Base-by-base conservation (phyloP, 148 eudicot genomes). In the Persicaria maculosa region DNA sequence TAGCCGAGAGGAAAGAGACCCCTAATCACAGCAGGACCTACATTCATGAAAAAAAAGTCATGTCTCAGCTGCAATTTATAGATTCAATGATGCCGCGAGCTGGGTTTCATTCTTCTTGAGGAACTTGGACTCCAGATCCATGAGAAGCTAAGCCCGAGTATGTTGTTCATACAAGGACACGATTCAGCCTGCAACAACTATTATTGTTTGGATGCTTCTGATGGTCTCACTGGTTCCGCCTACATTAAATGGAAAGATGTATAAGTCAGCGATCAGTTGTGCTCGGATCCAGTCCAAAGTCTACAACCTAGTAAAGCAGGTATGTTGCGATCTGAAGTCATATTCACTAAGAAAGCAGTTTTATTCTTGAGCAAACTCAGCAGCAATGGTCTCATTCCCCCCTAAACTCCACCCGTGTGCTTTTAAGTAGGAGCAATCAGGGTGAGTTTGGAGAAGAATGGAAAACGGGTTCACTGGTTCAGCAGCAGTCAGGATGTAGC, bases 121-220 rank as follows among this genome's bases (percentile, higher is more conserved):
- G 11, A 57, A 59, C 43, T 22, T 59, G 43, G 40, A 40, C 22
- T 59, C 67, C 43, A 12, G 19, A 59, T 20, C 43, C 44, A 57
- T 59, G 67, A 25, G 14, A 59, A 59, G 67, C 40, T 22, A 22
- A 22, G 67, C 67, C 43, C 67, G 4, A 59, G 43, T 59, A 59
- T 36, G 22, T 20, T 3, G 55, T 12, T 15, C 43, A 59, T 22
- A 25, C 67, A 59, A 59, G 43, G 67, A 59, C 25, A 14, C 44
- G 25, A 22, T 59, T 59, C 15, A 25, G 11, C 67, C 67, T 22
- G 15, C 67, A 59, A 59, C 14, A 59, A 20, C 40, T 59, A 9
- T 59, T 59, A 25, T 59, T 59, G 67, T 59, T 59, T 59, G 67
- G 43, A 25, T 59, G 67, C 67, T 59, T 59, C 67, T 7, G 43